Evolutionary conservation across 768 basidiomycete genomes (phyloP).

Genomic region (Asterophora parasitica): DNA sequence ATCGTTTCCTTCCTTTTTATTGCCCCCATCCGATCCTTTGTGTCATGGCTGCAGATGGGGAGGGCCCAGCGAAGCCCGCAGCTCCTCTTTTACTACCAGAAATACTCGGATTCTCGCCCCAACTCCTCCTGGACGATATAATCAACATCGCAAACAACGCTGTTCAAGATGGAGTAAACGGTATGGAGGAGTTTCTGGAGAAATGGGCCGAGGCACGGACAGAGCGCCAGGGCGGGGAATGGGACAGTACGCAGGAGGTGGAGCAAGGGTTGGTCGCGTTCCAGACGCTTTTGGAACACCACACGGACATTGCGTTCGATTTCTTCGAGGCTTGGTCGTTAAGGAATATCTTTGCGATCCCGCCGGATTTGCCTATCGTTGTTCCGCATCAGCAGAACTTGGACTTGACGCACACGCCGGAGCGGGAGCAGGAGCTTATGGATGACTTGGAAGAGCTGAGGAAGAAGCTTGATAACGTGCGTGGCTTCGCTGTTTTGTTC

Average conservation of each 20-base stretch:
- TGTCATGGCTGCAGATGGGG: constrained; percentile 5
- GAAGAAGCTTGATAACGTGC: constrained; percentile 62
- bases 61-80: constrained; percentile 11
- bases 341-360: constrained; percentile 81
- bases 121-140: constrained; percentile 81
- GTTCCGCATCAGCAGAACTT: constrained; percentile 73
- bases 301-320: constrained; percentile 88
- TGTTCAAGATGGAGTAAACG: constrained; percentile 72
- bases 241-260: constrained; percentile 64
- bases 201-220: constrained; percentile 70
- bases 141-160: constrained; percentile 80
- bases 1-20: too few relatives aligned
- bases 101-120: constrained; percentile 79
- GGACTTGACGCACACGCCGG: constrained; percentile 56
- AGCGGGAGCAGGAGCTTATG: constrained; percentile 55
- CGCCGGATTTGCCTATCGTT: constrained; percentile 63
- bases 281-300: constrained; percentile 83
- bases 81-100: constrained; percentile 60
- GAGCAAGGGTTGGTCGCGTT: constrained; percentile 82
- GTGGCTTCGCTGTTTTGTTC: constrained; percentile 21
- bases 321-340: constrained; percentile 88
- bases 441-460: constrained; percentile 67
- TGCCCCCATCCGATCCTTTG: too few relatives aligned
- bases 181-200: constrained; percentile 71
- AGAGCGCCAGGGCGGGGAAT: constrained; percentile 36